Conservation (phyloP, 2,329 filamentous ascomycete genomes). For the Aspergillus arachidicola region DNA sequence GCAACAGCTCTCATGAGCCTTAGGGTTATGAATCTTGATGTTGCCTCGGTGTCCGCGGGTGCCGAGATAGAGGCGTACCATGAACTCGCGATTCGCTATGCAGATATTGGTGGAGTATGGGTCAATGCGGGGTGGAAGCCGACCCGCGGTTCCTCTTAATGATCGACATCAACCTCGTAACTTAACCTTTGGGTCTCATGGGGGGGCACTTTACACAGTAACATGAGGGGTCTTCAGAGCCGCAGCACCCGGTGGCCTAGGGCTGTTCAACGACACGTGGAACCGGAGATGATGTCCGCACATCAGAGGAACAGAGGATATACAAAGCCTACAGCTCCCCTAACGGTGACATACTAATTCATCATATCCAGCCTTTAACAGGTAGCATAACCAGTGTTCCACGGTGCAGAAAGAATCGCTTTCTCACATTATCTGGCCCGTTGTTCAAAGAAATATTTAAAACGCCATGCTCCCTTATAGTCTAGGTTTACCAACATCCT, state of each 20-base stretch:
- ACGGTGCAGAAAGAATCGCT: not conserved
- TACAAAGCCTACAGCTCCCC: not conserved
- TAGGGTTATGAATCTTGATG: too few relatives aligned
- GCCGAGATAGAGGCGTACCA: not conserved
- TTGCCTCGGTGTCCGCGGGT: not conserved
- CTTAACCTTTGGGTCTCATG: too few relatives aligned
- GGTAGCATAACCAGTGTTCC: not conserved
- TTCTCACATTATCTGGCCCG: not conserved
- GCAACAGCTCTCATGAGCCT: too few relatives aligned
- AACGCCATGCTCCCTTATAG: not conserved
- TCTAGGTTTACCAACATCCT: not conserved
- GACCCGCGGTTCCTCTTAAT: not conserved
- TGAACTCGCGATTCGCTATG: not conserved
- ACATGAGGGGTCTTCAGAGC: too few relatives aligned
- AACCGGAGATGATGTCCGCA: not conserved
- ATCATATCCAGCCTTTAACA: not conserved
- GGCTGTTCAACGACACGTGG: not conserved
- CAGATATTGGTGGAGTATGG: not conserved
- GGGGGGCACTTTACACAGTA: too few relatives aligned
- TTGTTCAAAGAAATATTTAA: not conserved
- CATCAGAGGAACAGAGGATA: not conserved
- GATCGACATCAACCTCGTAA: too few relatives aligned
- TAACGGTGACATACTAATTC: fast-evolving
- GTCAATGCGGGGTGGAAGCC: not conserved
- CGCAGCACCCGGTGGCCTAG: not conserved